phyloP scores from a whole-genome alignment of 805 yeast species.

The Wickerhamiella cacticola region DNA sequence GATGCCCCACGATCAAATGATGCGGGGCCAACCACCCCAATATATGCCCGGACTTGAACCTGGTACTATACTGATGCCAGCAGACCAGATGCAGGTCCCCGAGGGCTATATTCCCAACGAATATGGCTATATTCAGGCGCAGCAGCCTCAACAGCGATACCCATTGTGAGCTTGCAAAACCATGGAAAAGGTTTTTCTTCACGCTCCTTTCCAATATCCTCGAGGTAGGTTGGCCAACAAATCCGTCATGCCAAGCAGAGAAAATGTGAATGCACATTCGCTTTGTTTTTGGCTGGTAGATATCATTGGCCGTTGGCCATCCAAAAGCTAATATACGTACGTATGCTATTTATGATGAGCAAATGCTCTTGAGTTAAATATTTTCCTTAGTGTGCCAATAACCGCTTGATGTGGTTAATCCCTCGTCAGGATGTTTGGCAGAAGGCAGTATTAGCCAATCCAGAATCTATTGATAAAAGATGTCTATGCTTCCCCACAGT shows the following conservation, averaged over 20 bases:
- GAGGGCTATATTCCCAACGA: conserved; percentile 15
- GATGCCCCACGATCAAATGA: conserved; percentile 8
- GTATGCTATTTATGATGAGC: conserved; percentile 4
- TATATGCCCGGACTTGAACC: conserved; percentile 12
- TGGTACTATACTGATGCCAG: conserved; percentile 9
- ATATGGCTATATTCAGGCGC: conserved; percentile 15
- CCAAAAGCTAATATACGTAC: neutral
- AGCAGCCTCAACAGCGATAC: conserved; percentile 15
- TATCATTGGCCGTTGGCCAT: neutral
- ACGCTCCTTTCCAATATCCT: no score
- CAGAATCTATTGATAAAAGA: no score
- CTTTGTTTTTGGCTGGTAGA: neutral
- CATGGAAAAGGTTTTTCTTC: no score
- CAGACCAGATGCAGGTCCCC: conserved; percentile 9
- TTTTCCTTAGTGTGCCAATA: conserved; percentile 14
- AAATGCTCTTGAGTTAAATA: conserved; percentile 14
- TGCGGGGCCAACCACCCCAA: conserved; percentile 7
- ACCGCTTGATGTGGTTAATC: no score
- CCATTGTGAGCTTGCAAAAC: neutral
- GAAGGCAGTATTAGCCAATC: no score
- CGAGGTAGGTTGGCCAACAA: no score
- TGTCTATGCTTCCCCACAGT: no score
- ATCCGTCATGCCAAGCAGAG: no score
- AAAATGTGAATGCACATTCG: no score
- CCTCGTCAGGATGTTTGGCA: no score